Conservation (phyloP, 2,329 filamentous ascomycete species). For the Colletotrichum incanum region DNA sequence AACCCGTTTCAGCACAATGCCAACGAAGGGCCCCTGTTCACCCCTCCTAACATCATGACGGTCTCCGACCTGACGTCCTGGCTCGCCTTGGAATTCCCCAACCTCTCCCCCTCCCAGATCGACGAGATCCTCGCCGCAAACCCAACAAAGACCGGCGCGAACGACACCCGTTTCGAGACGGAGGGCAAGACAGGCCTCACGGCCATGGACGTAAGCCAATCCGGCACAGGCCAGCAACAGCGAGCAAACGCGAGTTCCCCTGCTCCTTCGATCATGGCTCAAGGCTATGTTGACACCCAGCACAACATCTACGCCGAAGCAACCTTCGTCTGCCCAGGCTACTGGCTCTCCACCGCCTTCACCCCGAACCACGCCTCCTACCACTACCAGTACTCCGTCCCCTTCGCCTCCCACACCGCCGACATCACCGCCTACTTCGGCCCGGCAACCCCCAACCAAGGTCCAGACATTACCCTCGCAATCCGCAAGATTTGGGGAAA, state of each 20-base stretch:
- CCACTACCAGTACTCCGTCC: slow-evolving; percentile 66
- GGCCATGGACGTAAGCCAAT: slow-evolving; percentile 59
- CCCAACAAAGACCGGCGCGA: slow-evolving; percentile 47
- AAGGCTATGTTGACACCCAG: slow-evolving; percentile 47
- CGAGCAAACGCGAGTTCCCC: not conserved
- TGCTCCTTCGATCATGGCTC: too few species aligned
- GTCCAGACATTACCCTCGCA: too few species aligned
- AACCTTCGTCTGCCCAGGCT: slow-evolving; percentile 70
- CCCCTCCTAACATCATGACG: slow-evolving; percentile 60
- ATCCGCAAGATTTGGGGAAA: too few species aligned
- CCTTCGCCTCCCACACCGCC: slow-evolving; percentile 56
- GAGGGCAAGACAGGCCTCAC: slow-evolving; percentile 23
- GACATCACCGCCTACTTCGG: slow-evolving; percentile 49
- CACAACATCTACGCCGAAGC: slow-evolving; percentile 69
- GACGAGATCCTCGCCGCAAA: slow-evolving; percentile 57
- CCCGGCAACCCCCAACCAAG: too few species aligned
- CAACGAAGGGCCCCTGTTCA: slow-evolving; percentile 65
- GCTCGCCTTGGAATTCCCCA: slow-evolving; percentile 50
- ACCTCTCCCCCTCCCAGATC: slow-evolving; percentile 45
- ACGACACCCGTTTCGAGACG: slow-evolving; percentile 40
- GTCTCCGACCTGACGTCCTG: slow-evolving; percentile 57
- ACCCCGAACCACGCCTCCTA: slow-evolving; percentile 48
- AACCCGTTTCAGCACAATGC: slow-evolving; percentile 56
- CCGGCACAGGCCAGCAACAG: slow-evolving; percentile 69
- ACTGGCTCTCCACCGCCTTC: slow-evolving; percentile 69